Conservation (phyloP, 2,329 filamentous ascomycete genomes). For the Aspergillus tamarii region DNA sequence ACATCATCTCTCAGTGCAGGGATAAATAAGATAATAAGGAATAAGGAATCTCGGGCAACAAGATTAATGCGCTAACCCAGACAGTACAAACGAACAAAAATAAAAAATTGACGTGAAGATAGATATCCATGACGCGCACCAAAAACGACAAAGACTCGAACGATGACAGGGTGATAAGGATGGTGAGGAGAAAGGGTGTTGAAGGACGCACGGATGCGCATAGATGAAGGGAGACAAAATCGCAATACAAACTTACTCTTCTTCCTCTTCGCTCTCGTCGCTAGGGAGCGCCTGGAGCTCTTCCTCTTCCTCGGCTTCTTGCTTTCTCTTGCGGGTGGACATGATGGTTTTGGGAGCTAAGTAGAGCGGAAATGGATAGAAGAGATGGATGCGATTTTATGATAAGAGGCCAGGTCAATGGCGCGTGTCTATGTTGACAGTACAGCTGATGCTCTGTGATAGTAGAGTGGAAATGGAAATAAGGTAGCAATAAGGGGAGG, state of each 20-base stretch:
- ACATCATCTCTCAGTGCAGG: background rate
- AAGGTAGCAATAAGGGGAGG: slow-evolving; percentile 15
- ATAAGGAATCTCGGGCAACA: background rate
- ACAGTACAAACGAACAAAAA: background rate
- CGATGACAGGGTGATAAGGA: background rate
- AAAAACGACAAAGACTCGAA: background rate
- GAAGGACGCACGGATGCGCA: background rate
- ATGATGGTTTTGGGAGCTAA: slow-evolving; percentile 31
- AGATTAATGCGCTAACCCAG: background rate
- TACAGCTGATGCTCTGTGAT: background rate
- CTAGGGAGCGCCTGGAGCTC: slow-evolving; percentile 53
- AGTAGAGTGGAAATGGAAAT: slow-evolving; percentile 14
- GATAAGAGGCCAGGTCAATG: slow-evolving; percentile 14
- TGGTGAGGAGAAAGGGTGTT: background rate
- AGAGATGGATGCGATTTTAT: slow-evolving; percentile 6
- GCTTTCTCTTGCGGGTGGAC: slow-evolving; percentile 55
- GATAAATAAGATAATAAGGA: too few species aligned
- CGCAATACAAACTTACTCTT: slow-evolving; percentile 45
- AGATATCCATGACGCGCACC: background rate
- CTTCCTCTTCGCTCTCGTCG: slow-evolving; percentile 54
- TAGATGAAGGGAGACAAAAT: background rate
- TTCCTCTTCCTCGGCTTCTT: slow-evolving; percentile 52
- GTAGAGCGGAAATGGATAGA: slow-evolving; percentile 13
- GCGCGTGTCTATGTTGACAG: slow-evolving; percentile 10
- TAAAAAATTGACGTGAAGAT: background rate